A percentile compares a stretch with the other conserved stretches of the same genome.
Conservation (phyloP, 768 basidiomycete species). For the Boletus rubescentipes region DNA sequence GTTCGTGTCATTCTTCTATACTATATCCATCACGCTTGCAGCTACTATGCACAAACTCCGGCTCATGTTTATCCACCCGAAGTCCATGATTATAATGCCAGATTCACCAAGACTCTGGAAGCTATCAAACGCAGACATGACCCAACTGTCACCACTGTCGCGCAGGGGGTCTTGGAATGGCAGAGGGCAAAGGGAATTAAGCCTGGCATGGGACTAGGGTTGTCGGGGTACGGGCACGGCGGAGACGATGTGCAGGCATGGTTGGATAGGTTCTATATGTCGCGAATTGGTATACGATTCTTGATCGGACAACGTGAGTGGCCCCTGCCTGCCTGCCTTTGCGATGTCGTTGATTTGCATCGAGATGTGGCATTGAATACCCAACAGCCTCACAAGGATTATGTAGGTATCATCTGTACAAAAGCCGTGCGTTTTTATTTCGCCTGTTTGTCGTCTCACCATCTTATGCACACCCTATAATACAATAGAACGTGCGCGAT, state of each 20-base stretch:
- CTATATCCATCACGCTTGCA: constrained; percentile 28
- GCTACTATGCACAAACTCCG: constrained; percentile 83
- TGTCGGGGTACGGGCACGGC: constrained; percentile 52
- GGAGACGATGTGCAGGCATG: constrained; percentile 90
- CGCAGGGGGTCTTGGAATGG: constrained; percentile 96
- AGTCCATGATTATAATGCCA: constrained; percentile 87
- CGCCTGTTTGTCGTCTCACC: neutral
- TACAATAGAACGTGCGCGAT: constrained; percentile 83
- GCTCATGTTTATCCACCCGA: constrained; percentile 84
- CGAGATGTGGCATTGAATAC: constrained; percentile 95
- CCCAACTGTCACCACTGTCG: constrained; percentile 96
- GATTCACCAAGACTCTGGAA: constrained; percentile 85
- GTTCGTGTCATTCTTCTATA: constrained; percentile 1
- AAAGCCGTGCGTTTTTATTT: constrained; percentile 58
- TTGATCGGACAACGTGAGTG: constrained; percentile 90
- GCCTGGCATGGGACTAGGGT: constrained; percentile 28
- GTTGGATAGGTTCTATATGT: constrained; percentile 97
- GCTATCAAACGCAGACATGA: constrained; percentile 94
- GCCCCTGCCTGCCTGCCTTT: neutral
- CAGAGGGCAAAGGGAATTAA: constrained; percentile 53
- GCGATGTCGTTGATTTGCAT: constrained; percentile 1
- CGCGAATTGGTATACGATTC: constrained; percentile 93
- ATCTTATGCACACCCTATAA: neutral
- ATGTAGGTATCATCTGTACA: constrained; percentile 97
- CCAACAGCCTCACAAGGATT: constrained; percentile 83